Evolutionary conservation across 768 basidiomycete species (phyloP).

Genomic region (Paxillus rubicundulus): DNA sequence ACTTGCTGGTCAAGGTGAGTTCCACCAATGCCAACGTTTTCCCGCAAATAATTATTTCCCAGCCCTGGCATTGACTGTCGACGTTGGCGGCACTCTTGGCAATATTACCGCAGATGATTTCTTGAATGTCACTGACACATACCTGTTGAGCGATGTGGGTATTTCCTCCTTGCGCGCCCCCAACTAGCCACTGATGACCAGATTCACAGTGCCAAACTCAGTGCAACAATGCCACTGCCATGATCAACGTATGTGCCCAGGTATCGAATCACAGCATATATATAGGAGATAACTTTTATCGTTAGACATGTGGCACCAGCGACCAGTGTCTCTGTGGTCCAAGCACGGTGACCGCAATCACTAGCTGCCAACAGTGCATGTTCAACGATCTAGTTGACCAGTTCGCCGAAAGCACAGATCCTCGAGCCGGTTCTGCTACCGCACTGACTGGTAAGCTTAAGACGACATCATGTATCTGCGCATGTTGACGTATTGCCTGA

Average conservation of each 20-base stretch:
- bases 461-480: neutral
- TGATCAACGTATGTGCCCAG: conserved; percentile 22
- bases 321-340: conserved; percentile 54
- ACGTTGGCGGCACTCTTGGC: conserved; percentile 36
- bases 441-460: conserved; percentile 51
- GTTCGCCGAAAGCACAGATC: conserved; percentile 49
- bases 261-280: neutral
- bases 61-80: conserved; percentile 51
- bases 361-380: conserved; percentile 66
- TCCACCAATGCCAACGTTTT: neutral
- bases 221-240: conserved; percentile 25
- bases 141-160: conserved; percentile 31
- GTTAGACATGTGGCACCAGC: conserved; percentile 42
- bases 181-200: conserved; percentile 26
- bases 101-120: conserved; percentile 44
- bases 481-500: conserved; percentile 24
- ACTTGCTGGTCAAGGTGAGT: conserved; percentile 61
- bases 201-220: conserved; percentile 22
- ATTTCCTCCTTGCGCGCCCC: neutral
- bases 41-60: neutral
- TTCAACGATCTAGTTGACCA: conserved; percentile 50
- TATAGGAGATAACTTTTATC: conserved; percentile 30
- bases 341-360: conserved; percentile 41
- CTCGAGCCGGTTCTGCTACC: conserved; percentile 55
- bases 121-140: conserved; percentile 37